Conservation (phyloP, 2,329 filamentous ascomycete species). For the Chrysoporthe puriensis region DNA sequence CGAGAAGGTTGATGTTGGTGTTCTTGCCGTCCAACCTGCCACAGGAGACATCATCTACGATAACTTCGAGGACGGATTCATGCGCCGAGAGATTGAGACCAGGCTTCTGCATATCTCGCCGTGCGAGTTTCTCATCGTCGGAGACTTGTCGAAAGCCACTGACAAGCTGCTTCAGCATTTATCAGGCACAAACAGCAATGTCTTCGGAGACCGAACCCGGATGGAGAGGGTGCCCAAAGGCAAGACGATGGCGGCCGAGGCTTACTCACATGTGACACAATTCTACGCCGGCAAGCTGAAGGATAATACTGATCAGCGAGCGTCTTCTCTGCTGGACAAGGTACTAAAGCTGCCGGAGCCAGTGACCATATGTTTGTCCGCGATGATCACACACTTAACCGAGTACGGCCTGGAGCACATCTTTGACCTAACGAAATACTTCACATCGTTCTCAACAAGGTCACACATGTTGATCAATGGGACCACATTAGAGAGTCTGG, state of each 20-base stretch:
- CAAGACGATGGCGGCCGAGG: slow-evolving; percentile 81
- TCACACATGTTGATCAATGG: slow-evolving; percentile 97
- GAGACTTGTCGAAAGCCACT: slow-evolving; percentile 84
- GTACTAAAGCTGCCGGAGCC: slow-evolving; percentile 83
- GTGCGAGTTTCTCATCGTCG: slow-evolving; percentile 92
- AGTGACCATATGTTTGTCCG: slow-evolving; percentile 89
- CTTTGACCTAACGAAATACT: slow-evolving; percentile 95
- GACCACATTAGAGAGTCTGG: slow-evolving; percentile 89
- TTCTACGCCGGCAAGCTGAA: slow-evolving; percentile 92
- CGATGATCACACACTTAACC: slow-evolving; percentile 91
- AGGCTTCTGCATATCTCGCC: slow-evolving; percentile 93
- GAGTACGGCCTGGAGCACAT: slow-evolving; percentile 95
- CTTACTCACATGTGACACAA: slow-evolving; percentile 85
- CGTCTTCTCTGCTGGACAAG: slow-evolving; percentile 76
- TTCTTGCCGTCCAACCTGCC: slow-evolving; percentile 91
- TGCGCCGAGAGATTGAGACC: slow-evolving; percentile 95
- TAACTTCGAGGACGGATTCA: slow-evolving; percentile 94
- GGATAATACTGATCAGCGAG: slow-evolving; percentile 57
- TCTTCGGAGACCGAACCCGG: slow-evolving; percentile 87
- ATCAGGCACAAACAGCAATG: slow-evolving; percentile 85
- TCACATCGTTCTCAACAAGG: slow-evolving; percentile 90
- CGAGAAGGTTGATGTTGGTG: slow-evolving; percentile 89
- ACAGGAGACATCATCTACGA: slow-evolving; percentile 97
- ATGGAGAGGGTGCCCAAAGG: slow-evolving; percentile 77
- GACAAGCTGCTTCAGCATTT: slow-evolving; percentile 92